Percentiles rank a stretch among this genome's conserved stretches.
Conservation (phyloP, 306 rosid species). For the Castanea sativa region DNA sequence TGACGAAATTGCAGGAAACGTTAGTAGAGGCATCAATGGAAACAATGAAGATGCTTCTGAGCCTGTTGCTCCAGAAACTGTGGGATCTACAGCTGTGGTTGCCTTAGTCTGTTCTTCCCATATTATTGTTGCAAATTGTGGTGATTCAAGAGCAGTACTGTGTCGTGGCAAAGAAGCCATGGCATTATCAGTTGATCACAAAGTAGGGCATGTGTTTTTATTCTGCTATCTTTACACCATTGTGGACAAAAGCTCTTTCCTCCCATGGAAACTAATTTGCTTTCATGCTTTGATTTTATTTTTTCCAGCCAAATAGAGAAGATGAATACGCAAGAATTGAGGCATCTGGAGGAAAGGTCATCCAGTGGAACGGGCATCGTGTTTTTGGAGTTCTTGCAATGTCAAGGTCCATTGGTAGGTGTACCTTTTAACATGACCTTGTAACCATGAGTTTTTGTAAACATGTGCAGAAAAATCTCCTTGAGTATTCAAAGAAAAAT, state of each 20-base stretch:
- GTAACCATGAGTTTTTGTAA: not conserved
- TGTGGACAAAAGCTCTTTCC: not conserved
- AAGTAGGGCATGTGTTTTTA: constrained; percentile 27
- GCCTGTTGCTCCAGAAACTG: constrained; percentile 55
- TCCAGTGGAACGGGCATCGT: constrained; percentile 61
- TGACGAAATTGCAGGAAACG: constrained; percentile 50
- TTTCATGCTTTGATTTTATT: not conserved
- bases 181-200: constrained; percentile 52
- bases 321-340: constrained; percentile 57
- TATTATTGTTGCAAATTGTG: constrained; percentile 58
- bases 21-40: constrained; percentile 11
- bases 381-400: constrained; percentile 62
- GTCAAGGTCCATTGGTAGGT: constrained; percentile 63
- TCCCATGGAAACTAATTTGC: not conserved
- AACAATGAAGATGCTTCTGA: constrained; percentile 30
- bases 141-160: constrained; percentile 62
- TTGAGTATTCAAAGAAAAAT: no score
- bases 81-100: constrained; percentile 62
- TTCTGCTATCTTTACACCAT: not conserved
- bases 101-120: constrained; percentile 53
- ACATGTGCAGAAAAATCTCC: not conserved
- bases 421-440: not conserved
- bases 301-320: constrained; percentile 55
- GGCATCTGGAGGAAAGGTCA: constrained; percentile 59
- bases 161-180: constrained; percentile 58